These are phyloP conservation scores for Wickerhamiella sorbophila DNA, from an alignment of 805 yeast species.

Conservation along the genomic window DNA sequence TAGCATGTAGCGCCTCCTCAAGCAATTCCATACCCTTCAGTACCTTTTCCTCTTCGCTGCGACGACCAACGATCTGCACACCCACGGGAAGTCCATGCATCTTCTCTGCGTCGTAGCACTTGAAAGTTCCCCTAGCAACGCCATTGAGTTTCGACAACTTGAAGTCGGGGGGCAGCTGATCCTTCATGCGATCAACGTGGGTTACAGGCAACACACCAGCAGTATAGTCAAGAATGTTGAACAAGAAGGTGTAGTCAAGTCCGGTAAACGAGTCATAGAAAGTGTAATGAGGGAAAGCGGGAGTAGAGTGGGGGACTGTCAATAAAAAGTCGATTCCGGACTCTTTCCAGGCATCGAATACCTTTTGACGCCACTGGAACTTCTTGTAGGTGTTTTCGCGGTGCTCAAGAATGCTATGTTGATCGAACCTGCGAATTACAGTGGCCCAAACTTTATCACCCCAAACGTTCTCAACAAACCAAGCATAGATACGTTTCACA, in stretches of 20 bases:
- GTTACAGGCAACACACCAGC: constrained; percentile 47
- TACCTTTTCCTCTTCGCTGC: constrained; percentile 48
- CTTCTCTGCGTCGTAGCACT: constrained; percentile 36
- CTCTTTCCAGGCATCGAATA: constrained; percentile 23
- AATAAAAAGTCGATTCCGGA: constrained; percentile 27
- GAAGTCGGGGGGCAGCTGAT: constrained; percentile 23
- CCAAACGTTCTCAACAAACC: constrained; percentile 22
- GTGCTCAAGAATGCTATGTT: constrained; percentile 24
- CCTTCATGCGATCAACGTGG: constrained; percentile 31
- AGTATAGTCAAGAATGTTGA: constrained; percentile 42
- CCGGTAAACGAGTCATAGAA: constrained; percentile 26
- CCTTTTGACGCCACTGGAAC: constrained; percentile 21
- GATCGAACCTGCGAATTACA: constrained; percentile 25
- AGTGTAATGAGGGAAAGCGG: constrained; percentile 29
- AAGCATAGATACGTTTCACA: constrained; percentile 25
- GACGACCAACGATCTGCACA: constrained; percentile 49
- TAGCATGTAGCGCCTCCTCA: constrained; percentile 12
- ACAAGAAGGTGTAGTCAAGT: constrained; percentile 40
- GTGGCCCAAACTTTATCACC: constrained; percentile 29
- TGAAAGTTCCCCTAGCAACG: constrained; percentile 32
- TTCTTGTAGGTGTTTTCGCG: constrained; percentile 25
- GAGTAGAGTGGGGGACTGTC: constrained; percentile 31
- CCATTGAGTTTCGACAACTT: constrained; percentile 23
- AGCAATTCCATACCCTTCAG: constrained; percentile 34
- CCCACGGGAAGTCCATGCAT: constrained; percentile 49